A percentile compares a stretch with the other conserved stretches of the same genome.
Conservation (phyloP, 106 monocot species). For the Dendrobium chrysotoxum region DNA sequence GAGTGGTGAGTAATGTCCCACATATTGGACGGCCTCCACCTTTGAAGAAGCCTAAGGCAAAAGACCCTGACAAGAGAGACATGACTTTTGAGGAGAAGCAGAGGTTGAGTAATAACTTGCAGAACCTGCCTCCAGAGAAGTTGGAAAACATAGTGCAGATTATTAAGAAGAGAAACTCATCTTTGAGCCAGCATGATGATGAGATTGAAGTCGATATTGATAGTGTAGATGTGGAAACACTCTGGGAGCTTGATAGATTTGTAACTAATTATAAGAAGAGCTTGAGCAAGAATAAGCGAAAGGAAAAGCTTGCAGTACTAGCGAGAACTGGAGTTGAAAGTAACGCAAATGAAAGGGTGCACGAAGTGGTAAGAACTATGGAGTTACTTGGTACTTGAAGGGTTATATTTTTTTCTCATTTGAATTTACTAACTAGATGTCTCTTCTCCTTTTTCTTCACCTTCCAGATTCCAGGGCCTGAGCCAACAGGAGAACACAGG, state of each 20-base stretch:
- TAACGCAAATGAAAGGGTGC: slow-evolving; percentile 15
- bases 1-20: slow-evolving; percentile 12
- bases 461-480: slow-evolving; percentile 28
- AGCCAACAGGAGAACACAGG: slow-evolving; percentile 23
- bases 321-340: slow-evolving; percentile 26
- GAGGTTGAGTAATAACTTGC: slow-evolving; percentile 74
- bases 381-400: background rate
- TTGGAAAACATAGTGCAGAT: slow-evolving; percentile 82
- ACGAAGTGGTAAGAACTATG: slow-evolving; percentile 24
- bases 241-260: slow-evolving; percentile 99
- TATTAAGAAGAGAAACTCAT: slow-evolving; percentile 85
- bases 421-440: slow-evolving; percentile 2
- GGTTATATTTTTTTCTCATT: background rate
- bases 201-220: slow-evolving; percentile 99
- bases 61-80: slow-evolving; percentile 82
- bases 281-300: slow-evolving; percentile 93
- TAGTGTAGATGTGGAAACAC: slow-evolving; percentile 86
- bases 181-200: slow-evolving; percentile 88
- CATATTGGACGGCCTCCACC: slow-evolving; percentile 39
- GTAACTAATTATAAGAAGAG: slow-evolving; percentile 96
- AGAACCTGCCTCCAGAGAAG: slow-evolving; percentile 85
- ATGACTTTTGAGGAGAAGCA: slow-evolving; percentile 99
- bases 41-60: slow-evolving; percentile 89
- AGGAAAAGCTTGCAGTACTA: slow-evolving; percentile 60
- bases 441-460: background rate